Base-by-base conservation (phyloP, 306 rosid genomes). In the Malus fusca region DNA sequence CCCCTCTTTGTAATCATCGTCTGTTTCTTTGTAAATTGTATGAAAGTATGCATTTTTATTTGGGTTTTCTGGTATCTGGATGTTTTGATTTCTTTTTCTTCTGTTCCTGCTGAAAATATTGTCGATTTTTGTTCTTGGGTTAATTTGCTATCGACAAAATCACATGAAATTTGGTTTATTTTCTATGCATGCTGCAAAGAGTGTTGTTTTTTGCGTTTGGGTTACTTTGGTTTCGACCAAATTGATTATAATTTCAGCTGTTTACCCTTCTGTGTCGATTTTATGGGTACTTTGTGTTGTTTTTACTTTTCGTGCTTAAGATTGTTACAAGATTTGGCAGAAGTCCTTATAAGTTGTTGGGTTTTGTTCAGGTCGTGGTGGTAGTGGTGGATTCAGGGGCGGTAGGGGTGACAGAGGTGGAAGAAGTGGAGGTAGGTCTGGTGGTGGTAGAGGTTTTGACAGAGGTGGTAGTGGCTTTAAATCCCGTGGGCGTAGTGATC, bases 311-410 rank as follows among this genome's bases (percentile, higher is more conserved):
- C 1, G 10, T 8, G 19, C 40, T 66, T n/a, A 37, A 37, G 31
- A 5, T 37, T 37, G 11, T n/a, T 66, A 18, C 14, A 12, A n/a
- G 33, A n/a, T 35, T 14, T 15, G 19, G 37, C 2, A 2, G 9
- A 2, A 6, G 21, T 6, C 58, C 43, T 68, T 68, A 14, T 31
- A 28, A 56, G 4, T 46, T 53, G 37, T 44, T 82, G 68, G 5
- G 12, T 22, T 43, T 26, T 71, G 82, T 26, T 83, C 85, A 35
- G 89, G 82, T 21, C 84, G 89, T 35, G 89, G 82, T 14, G 84
- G 87, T 8, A 69, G 68, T 33, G 89, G 86, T n/a, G 84, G 88
- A 44, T 84, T 81, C 73, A 75, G 85, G 52, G 87, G 84, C 15
- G 84, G 84, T 28, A 71, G 87, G 21, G 81, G 84, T 19, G 80